Conservation (phyloP, 1,284 basidiomycete genomes). For the Malassezia equina region DNA sequence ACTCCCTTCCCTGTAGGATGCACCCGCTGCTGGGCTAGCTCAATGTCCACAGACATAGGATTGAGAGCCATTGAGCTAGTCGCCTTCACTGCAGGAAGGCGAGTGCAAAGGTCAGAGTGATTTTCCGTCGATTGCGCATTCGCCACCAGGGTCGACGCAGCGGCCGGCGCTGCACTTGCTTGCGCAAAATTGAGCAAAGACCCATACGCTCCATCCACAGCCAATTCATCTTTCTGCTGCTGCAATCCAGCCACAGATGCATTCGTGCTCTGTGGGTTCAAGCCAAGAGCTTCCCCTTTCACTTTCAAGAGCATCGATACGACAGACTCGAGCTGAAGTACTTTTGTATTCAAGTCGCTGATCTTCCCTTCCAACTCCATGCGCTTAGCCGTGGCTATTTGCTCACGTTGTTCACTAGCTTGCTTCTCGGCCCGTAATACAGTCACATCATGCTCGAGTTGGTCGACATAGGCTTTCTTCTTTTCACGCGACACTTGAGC, state of each 20-base stretch:
- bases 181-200: not conserved
- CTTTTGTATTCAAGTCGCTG: constrained; percentile 21
- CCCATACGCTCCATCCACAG: not conserved
- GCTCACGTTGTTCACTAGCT: constrained; percentile 14
- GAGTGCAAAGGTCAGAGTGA: constrained; percentile 29
- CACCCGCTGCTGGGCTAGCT: constrained; percentile 43
- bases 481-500: constrained; percentile 43
- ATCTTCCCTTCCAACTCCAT: constrained; percentile 23
- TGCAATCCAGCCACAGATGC: constrained; percentile 8
- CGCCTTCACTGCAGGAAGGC: constrained; percentile 47
- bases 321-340: constrained; percentile 27
- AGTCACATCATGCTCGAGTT: constrained; percentile 30
- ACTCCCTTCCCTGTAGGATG: constrained; percentile 19
- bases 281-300: not conserved
- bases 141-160: constrained; percentile 21
- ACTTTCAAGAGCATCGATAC: not conserved
- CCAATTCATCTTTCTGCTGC: not conserved
- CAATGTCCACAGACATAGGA: constrained; percentile 16
- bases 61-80: constrained; percentile 32
- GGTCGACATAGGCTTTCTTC: constrained; percentile 39
- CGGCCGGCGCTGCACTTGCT: constrained; percentile 30
- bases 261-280: not conserved
- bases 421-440: constrained; percentile 27
- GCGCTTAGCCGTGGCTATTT: constrained; percentile 16
- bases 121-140: constrained; percentile 16